Conservation (phyloP, 2,329 filamentous ascomycete genomes). For the Cladosporium sp. region DNA sequence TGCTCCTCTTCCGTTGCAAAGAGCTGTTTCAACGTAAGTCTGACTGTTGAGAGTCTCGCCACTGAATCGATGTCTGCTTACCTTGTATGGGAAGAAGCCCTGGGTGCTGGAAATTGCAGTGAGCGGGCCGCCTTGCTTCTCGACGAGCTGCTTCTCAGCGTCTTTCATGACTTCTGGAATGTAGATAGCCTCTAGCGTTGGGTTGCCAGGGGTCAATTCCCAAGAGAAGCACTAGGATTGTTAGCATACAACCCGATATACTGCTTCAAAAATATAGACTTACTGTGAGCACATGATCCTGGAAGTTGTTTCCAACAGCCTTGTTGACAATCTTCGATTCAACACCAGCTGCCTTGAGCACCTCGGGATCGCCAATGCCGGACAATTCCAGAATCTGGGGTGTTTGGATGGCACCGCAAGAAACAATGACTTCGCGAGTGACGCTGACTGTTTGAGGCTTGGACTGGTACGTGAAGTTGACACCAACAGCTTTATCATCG, state of each 20-base stretch:
- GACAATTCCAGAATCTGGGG: slow-evolving; percentile 62
- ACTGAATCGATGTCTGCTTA: too few species aligned
- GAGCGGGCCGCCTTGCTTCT: slow-evolving; percentile 31
- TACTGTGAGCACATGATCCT: slow-evolving; percentile 54
- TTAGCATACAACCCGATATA: slow-evolving; percentile 39
- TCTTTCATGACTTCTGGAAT: slow-evolving; percentile 30
- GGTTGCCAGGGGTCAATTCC: slow-evolving; percentile 26
- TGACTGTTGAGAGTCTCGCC: neutral
- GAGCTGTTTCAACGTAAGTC: slow-evolving; percentile 12
- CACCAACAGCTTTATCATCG: slow-evolving; percentile 37
- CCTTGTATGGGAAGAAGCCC: slow-evolving; percentile 35
- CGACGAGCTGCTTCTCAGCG: slow-evolving; percentile 30
- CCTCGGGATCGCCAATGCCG: slow-evolving; percentile 53
- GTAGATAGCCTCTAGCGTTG: slow-evolving; percentile 28
- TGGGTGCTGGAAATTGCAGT: slow-evolving; percentile 31
- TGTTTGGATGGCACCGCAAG: slow-evolving; percentile 57
- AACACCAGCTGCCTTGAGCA: slow-evolving; percentile 52
- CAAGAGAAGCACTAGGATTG: slow-evolving; percentile 15
- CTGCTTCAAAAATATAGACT: slow-evolving; percentile 42
- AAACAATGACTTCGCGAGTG: slow-evolving; percentile 42
- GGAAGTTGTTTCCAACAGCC: slow-evolving; percentile 60
- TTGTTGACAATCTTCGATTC: slow-evolving; percentile 51
- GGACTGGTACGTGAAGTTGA: slow-evolving; percentile 39
- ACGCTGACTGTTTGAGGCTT: slow-evolving; percentile 34
- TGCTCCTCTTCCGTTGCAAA: slow-evolving; percentile 33